phyloP scores from a whole-genome alignment of 2,329 filamentous ascomycete genomes.

The Diaporthe citri region DNA sequence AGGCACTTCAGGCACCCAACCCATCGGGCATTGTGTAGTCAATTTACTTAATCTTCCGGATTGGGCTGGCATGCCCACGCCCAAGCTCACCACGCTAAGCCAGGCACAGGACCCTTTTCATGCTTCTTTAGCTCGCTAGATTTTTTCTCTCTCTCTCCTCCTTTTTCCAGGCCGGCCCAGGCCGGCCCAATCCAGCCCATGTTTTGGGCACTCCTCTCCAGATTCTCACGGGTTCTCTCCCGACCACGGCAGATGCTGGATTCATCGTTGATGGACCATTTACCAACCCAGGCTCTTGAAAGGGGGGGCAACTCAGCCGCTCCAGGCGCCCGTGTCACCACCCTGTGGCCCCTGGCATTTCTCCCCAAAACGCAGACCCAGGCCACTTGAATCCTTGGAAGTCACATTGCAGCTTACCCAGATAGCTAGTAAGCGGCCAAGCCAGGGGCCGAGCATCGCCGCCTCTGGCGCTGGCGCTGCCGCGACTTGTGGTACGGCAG shows the following conservation, averaged over 20 bases:
- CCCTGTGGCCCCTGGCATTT: background rate
- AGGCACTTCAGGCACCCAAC: background rate
- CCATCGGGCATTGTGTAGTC: slow-evolving; percentile 1
- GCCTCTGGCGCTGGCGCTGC: background rate
- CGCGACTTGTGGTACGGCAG: background rate
- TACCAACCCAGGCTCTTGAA: background rate
- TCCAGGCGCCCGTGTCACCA: background rate
- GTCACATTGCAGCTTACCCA: slow-evolving; percentile 1
- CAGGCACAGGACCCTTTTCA: slow-evolving; percentile 22
- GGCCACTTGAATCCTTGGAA: background rate
- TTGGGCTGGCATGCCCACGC: slow-evolving; percentile 1
- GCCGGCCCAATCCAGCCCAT: background rate
- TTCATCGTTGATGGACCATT: background rate
- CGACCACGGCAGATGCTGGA: background rate
- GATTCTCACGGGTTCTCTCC: background rate
- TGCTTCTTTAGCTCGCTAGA: background rate
- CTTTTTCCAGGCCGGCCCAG: background rate
- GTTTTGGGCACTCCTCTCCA: background rate
- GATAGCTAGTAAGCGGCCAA: background rate
- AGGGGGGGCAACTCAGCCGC: background rate
- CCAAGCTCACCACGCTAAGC: background rate
- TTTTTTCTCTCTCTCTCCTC: background rate
- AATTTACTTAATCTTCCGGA: background rate
- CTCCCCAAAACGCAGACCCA: background rate
- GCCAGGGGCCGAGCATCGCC: background rate